Base-by-base conservation (phyloP, 2,329 filamentous ascomycete species). In the Apiospora pterosperma region DNA sequence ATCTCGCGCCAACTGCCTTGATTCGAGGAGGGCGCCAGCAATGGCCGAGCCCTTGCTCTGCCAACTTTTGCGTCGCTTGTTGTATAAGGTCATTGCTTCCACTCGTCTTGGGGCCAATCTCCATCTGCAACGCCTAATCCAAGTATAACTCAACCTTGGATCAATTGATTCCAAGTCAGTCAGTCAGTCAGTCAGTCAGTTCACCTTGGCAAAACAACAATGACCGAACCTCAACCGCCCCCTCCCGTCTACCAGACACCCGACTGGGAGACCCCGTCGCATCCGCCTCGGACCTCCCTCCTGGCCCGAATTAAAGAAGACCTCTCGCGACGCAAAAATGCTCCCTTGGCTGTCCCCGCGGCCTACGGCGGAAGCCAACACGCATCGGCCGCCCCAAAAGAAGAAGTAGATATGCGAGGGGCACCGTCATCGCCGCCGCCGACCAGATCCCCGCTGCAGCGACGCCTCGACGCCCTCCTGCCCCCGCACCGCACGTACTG, bases 401-500 rank as follows among this genome's bases (percentile, higher is more conserved):
- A 7, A 31, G 44, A 19, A 31, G 25, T n/a, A 55, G 25, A 8
- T n/a, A 34, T 55, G 7, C n/a, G 36, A 58, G n/a, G 41, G 3
- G 12, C 42, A 6, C 39, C 25, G 14, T 21, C 63, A 14, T 10
- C 31, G 28, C n/a, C 48, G 11, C 34, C 48, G 28, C 65, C 44
- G 34, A 31, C 34, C 28, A n/a, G 38, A 23, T 58, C 65, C 55
- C 61, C 64, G 44, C 48, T 70, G 8, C 65, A 62, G 21, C 55
- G 25, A 25, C 69, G 68, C 52, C 59, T 74, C 48, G 68, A 74
- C 63, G 58, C 65, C 42, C 25, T 63, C 52, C 34, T 74, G n/a
- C 72, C 72, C 1, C 69, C 71, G 5, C 63, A 72, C 61, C 66
- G 67, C 55, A 69, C 65, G 31, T 74, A 74, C 63, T 69, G 38